These are phyloP conservation scores for Fusarium annulatum DNA, from an alignment of 2,329 filamentous ascomycete genomes.

Conservation along the genomic window DNA sequence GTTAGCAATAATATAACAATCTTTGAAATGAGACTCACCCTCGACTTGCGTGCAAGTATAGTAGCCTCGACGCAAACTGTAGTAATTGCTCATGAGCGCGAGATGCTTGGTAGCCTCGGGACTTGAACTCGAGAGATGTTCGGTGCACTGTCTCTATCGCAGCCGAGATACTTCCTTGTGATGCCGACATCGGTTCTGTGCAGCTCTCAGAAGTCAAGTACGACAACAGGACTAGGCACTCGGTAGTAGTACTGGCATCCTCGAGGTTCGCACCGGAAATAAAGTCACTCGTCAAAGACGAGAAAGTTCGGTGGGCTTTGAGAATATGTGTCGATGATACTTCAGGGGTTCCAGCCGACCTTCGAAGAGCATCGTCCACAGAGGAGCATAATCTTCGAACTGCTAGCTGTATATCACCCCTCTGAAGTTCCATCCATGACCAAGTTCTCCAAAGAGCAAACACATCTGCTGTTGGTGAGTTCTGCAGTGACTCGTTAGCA, in stretches of 20 bases:
- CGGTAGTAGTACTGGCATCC: conserved; percentile 65
- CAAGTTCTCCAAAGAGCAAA: conserved; percentile 68
- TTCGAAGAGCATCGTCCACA: conserved; percentile 46
- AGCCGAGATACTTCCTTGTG: conserved; percentile 67
- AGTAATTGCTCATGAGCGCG: conserved; percentile 71
- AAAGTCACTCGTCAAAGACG: conserved; percentile 64
- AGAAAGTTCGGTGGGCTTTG: conserved; percentile 64
- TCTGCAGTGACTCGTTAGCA: conserved; percentile 30
- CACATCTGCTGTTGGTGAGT: conserved; percentile 30
- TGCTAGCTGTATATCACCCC: conserved; percentile 49
- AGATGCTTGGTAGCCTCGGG: conserved; percentile 49
- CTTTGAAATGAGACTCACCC: conserved; percentile 54
- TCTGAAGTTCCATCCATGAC: conserved; percentile 73
- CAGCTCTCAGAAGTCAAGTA: conserved; percentile 67
- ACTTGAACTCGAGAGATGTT: conserved; percentile 57
- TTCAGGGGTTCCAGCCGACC: conserved; percentile 19
- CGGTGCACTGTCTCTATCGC: conserved; percentile 56
- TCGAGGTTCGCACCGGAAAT: conserved; percentile 61
- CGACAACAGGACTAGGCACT: conserved; percentile 72
- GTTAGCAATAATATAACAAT: conserved; percentile 29
- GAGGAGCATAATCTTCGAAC: conserved; percentile 55
- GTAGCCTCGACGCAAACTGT: conserved; percentile 73
- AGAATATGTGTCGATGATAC: conserved; percentile 58
- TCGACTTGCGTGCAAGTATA: conserved; percentile 73
- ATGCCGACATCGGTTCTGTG: conserved; percentile 56